Evolutionary conservation across 805 yeast genomes (phyloP).

Genomic region (Cephaloascus fragrans): DNA sequence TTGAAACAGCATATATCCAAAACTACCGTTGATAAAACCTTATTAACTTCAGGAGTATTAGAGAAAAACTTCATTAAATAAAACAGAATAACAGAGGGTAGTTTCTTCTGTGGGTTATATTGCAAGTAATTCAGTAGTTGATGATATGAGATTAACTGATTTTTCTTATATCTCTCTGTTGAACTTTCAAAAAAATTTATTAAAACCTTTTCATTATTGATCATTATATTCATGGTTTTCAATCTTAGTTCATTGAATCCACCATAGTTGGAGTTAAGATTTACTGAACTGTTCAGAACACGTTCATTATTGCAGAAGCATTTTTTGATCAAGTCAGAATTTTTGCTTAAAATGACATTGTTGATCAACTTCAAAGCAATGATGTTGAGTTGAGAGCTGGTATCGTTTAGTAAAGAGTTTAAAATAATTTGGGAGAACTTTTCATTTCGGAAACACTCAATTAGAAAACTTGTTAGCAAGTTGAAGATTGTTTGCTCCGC

Average conservation of each 20-base stretch:
- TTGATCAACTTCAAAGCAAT: not conserved
- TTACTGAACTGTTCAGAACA: no score
- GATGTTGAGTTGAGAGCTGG: not conserved
- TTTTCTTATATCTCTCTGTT: not conserved
- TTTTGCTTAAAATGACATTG: not conserved
- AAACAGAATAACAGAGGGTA: slow-evolving; percentile 1
- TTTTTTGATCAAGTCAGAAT: not conserved
- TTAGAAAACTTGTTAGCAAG: not conserved
- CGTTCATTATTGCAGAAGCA: not conserved
- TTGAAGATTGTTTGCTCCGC: not conserved
- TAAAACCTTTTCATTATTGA: not conserved
- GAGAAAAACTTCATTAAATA: slow-evolving; percentile 8
- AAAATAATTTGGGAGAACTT: not conserved
- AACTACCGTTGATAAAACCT: slow-evolving; percentile 5
- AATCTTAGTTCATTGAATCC: slow-evolving; percentile 6
- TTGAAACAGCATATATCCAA: slow-evolving; percentile 1
- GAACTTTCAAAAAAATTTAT: not conserved
- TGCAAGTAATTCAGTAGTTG: slow-evolving; percentile 1
- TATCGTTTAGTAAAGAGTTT: not conserved
- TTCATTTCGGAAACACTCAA: not conserved
- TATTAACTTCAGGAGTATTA: slow-evolving; percentile 7
- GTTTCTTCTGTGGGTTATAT: not conserved
- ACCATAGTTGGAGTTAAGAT: not conserved
- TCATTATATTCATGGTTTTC: slow-evolving; percentile 9
- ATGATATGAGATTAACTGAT: no score